phyloP scores from a whole-genome alignment of 1,139 yeast species.

The Martiniozyma asiatica region DNA sequence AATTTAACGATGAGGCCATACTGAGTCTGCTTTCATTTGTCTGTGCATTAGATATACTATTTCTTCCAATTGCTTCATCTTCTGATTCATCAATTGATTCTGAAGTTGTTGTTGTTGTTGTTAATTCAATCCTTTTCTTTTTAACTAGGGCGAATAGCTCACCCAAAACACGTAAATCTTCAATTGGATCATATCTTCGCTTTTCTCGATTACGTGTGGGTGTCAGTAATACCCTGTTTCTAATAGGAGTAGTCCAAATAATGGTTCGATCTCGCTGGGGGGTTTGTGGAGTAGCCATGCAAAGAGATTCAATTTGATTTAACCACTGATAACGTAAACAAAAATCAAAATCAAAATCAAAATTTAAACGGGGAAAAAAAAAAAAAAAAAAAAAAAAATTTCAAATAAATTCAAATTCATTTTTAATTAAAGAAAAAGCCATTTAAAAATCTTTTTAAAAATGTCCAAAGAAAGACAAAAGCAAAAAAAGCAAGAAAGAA shows the following conservation, averaged over 20 bases:
- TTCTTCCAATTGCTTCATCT: not conserved
- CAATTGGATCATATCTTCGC: slow-evolving; percentile 20
- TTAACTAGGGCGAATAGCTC: slow-evolving; percentile 16
- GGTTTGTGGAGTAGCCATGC: slow-evolving; percentile 5
- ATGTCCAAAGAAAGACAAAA: slow-evolving; percentile 29
- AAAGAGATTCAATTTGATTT: no score
- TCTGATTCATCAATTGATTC: not conserved
- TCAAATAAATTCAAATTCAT: not conserved
- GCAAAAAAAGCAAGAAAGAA: slow-evolving; percentile 43
- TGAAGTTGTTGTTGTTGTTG: no score
- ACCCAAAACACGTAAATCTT: slow-evolving; percentile 20
- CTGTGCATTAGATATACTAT: not conserved
- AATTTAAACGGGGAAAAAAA: no score
- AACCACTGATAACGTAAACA: no score
- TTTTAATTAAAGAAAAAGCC: no score
- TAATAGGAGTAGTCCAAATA: slow-evolving; percentile 19
- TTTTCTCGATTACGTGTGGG: slow-evolving; percentile 15
- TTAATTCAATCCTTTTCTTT: no score
- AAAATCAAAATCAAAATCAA: no score
- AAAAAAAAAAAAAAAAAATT: not conserved
- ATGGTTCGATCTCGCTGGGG: no score
- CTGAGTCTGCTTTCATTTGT: slow-evolving; percentile 1
- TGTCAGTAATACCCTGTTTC: slow-evolving; percentile 19
- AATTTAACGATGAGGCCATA: not conserved
- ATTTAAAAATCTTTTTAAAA: no score